Base-by-base conservation (phyloP, 805 yeast genomes). In the Blastobotrys terrestris region DNA sequence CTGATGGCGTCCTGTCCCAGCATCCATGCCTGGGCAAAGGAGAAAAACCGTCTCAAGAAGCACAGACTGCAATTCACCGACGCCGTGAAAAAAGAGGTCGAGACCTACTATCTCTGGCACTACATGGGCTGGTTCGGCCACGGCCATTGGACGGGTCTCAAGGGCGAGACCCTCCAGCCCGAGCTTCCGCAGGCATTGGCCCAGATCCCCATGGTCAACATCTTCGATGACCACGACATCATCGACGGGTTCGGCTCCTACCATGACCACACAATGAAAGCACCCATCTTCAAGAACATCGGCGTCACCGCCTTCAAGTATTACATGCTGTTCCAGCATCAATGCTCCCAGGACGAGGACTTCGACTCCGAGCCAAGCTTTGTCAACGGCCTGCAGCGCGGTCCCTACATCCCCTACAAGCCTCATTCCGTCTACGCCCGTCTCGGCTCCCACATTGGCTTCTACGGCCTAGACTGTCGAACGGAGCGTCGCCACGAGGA, bases 221-320 rank as follows among this genome's bases (percentile, higher is more conserved):
- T 92, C 31, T 91, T 73, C 70, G 99, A 92, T 67, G 99, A 92
- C 67, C 99, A 92, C 69, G 98, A 94, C 67, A 87, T 92, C 50
- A 91, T 94, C 59, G 99, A 92, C 65, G 99, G 98, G 2, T 92
- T 81, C 70, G 99, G 98, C 1, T 87, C 96, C 0, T 92, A 92
- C 67, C 74, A 76, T 48, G 86, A 89, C 58, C 53, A 68, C 1
- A 87, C 96, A 35, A 90, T 89, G 96, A 61, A 62, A 2, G 79
- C 81, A 41, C 82, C 80, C 1, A 78, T 87, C 6, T 87, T 92
- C 65, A 66, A 69, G 53, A 79, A 84, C 11, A 77, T 92, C 31
- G 98, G 98, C 7, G 77, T 77, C 55, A 70, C 79, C 11, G 97
- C 98, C 1, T 88, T 80, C 73, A 83, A 83, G 63, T 91, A 85